These are phyloP conservation scores for Epichloe typhina DNA, from an alignment of 2,329 filamentous ascomycete species.

Conservation along the genomic window DNA sequence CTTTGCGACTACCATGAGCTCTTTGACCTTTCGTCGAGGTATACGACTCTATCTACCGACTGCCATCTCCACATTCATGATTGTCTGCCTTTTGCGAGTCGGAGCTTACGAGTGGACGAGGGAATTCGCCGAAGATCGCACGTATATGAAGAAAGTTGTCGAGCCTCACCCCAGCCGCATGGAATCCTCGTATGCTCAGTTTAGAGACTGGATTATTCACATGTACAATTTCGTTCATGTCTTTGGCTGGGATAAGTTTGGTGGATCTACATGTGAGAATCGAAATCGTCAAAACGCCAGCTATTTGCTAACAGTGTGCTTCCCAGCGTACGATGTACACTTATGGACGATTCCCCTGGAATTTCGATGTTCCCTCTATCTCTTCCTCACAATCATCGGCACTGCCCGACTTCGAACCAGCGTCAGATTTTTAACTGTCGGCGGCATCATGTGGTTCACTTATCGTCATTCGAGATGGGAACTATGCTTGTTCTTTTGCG, in stretches of 20 bases:
- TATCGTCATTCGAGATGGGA: conserved; percentile 40
- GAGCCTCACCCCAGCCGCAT: conserved; percentile 33
- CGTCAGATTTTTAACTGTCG: conserved; percentile 30
- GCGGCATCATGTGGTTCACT: conserved; percentile 27
- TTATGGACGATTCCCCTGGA: conserved; percentile 50
- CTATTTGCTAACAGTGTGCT: conserved; percentile 9
- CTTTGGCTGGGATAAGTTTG: conserved; percentile 36
- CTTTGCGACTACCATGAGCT: conserved; percentile 32
- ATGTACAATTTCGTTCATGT: conserved; percentile 38
- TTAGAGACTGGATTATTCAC: conserved; percentile 31
- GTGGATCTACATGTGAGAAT: conserved; percentile 29
- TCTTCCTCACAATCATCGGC: conserved; percentile 40
- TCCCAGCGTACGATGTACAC: conserved; percentile 38
- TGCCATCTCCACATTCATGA: conserved; percentile 34
- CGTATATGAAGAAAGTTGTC: conserved; percentile 33
- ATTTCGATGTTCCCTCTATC: conserved; percentile 43
- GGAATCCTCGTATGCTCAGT: conserved; percentile 24
- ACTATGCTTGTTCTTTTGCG: conserved; percentile 39
- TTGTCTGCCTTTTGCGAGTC: conserved; percentile 29
- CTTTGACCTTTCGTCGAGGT: conserved; percentile 36
- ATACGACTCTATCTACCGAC: conserved; percentile 40
- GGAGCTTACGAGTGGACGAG: conserved; percentile 36
- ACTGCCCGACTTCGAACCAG: conserved; percentile 31
- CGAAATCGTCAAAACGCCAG: background rate
- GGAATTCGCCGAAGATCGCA: conserved; percentile 28